These are phyloP conservation scores for Colletotrichum cordylinicola DNA, from an alignment of 2,329 filamentous ascomycete species.

Conservation along the genomic window DNA sequence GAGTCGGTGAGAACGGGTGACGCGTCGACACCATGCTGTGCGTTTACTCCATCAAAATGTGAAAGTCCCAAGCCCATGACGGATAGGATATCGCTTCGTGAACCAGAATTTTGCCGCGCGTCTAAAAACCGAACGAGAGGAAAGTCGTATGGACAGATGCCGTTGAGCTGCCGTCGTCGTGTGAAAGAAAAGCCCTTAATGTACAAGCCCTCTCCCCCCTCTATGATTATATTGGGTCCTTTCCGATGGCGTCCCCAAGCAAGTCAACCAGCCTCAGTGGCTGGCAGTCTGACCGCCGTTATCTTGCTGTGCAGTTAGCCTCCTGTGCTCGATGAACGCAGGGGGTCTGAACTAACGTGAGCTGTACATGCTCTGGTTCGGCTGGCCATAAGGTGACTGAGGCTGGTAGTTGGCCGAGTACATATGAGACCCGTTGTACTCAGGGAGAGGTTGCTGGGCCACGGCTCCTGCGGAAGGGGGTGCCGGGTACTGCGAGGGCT, in stretches of 20 bases:
- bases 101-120: conserved; percentile 19
- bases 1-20: background rate
- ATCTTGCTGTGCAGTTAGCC: conserved; percentile 24
- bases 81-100: conserved; percentile 14
- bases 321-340: background rate
- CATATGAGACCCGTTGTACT: conserved; percentile 61
- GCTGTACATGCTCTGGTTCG: conserved; percentile 64
- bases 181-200: conserved; percentile 18
- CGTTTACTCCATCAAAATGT: conserved; percentile 2
- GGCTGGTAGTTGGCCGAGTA: conserved; percentile 61
- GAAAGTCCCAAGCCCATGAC: background rate
- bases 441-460: conserved; percentile 54
- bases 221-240: conserved; percentile 14
- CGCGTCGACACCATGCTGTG: conserved; percentile 6
- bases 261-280: conserved; percentile 6
- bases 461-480: conserved; percentile 59
- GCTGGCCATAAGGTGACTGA: conserved; percentile 63
- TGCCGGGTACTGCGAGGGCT: conserved; percentile 70
- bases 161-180: conserved; percentile 8
- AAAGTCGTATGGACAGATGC: conserved; percentile 20
- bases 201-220: conserved; percentile 17
- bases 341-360: conserved; percentile 52
- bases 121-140: conserved; percentile 22
- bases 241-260: background rate
- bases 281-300: conserved; percentile 22